These are phyloP conservation scores for Coniochaeta sp. DNA, from an alignment of 2,329 filamentous ascomycete species.

Conservation along the genomic window DNA sequence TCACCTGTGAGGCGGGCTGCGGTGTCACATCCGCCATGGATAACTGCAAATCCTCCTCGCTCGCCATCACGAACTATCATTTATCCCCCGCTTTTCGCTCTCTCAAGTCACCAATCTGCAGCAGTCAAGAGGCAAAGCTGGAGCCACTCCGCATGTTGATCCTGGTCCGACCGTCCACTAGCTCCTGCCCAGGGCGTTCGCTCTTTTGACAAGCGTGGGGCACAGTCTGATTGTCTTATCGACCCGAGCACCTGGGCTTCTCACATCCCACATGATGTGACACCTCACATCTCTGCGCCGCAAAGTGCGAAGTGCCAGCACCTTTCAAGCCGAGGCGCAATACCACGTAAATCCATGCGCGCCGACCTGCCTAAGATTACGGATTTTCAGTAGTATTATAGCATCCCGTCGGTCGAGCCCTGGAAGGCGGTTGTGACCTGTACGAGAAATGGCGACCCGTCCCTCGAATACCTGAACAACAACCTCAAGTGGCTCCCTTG, in stretches of 20 bases:
- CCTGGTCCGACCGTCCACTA: neutral
- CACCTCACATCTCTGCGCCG: neutral
- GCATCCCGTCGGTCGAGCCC: neutral
- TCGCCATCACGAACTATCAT: conserved; percentile 18
- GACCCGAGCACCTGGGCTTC: conserved; percentile 15
- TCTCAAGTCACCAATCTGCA: conserved; percentile 10
- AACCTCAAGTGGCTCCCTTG: neutral
- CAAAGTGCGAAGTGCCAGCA: neutral
- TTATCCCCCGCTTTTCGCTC: conserved; percentile 16
- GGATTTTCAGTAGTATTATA: neutral
- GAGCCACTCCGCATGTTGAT: neutral
- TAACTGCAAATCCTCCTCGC: conserved; percentile 14
- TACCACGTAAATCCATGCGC: neutral
- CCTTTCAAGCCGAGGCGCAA: neutral
- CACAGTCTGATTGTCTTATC: conserved; percentile 12
- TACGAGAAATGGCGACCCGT: neutral
- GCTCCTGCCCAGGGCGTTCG: neutral
- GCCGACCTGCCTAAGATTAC: neutral
- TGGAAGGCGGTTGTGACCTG: neutral
- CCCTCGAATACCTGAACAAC: neutral
- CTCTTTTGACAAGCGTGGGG: conserved; percentile 6
- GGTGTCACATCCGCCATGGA: neutral
- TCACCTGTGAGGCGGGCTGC: neutral
- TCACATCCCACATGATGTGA: neutral
- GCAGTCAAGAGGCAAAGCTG: neutral